phyloP scores from a whole-genome alignment of 2,329 filamentous ascomycete genomes.

The Verticillium longisporum region DNA sequence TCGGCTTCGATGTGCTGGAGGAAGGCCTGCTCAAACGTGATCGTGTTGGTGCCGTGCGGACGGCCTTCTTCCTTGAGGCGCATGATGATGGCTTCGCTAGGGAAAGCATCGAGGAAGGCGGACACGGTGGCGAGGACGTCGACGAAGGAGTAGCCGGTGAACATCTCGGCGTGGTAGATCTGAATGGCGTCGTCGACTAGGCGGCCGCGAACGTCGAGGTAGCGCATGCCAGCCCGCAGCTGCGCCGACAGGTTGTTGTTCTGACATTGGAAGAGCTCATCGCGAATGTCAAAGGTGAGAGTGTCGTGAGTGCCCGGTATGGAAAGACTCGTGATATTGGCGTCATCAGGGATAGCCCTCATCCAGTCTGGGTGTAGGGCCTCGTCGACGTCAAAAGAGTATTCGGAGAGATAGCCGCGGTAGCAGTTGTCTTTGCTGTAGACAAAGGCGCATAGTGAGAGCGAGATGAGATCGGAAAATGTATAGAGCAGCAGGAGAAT shows the following conservation, averaged over 20 bases:
- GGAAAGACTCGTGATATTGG: conserved; percentile 34
- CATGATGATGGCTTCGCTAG: conserved; percentile 40
- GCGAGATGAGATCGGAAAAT: conserved; percentile 16
- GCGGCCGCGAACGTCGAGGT: conserved; percentile 42
- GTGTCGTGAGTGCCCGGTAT: conserved; percentile 49
- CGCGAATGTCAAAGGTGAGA: conserved; percentile 35
- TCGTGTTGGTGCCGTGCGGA: conserved; percentile 26
- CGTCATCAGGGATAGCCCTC: conserved; percentile 31
- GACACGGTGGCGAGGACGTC: conserved; percentile 36
- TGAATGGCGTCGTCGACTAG: conserved; percentile 33
- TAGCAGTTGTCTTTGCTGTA: conserved; percentile 17
- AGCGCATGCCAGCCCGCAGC: conserved; percentile 38
- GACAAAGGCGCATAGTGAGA: conserved; percentile 16
- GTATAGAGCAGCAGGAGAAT: conserved; percentile 13
- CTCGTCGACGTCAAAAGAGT: conserved; percentile 34
- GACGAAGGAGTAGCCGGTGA: conserved; percentile 36
- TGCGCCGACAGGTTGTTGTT: conserved; percentile 37
- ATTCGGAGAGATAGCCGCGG: conserved; percentile 24
- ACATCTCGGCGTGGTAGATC: conserved; percentile 39
- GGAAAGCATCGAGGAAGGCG: conserved; percentile 36
- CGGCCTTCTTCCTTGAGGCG: conserved; percentile 41
- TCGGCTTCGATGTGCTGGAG: conserved; percentile 27
- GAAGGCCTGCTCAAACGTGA: conserved; percentile 39
- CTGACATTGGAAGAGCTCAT: conserved; percentile 36
- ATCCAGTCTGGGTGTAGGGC: conserved; percentile 33